Evolutionary conservation across 129 eudicot genomes (phyloP).

Genomic region (Apium graveolens): DNA sequence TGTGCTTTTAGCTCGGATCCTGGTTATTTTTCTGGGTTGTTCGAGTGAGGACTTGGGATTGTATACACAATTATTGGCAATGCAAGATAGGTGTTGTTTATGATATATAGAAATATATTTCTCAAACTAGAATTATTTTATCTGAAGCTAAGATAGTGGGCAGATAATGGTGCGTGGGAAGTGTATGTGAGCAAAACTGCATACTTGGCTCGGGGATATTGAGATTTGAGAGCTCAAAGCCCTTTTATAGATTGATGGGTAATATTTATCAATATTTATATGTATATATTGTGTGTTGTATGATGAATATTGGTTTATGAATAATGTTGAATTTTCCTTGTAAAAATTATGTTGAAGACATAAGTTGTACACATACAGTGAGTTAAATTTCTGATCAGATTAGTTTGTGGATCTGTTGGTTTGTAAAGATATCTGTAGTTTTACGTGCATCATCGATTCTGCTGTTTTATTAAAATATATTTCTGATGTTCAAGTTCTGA

Average conservation of each 20-base stretch:
- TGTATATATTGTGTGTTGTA: neutral
- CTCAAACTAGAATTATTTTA: neutral
- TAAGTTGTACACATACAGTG: neutral
- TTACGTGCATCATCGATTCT: neutral
- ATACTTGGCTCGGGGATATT: neutral
- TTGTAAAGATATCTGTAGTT: too few species aligned
- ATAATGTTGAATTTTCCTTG: neutral
- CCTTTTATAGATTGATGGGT: neutral
- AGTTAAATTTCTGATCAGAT: neutral
- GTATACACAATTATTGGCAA: neutral
- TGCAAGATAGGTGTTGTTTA: neutral
- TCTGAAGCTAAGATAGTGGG: neutral
- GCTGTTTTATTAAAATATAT: too few species aligned
- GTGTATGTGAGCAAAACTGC: neutral
- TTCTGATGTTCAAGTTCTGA: neutral
- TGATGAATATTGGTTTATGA: neutral
- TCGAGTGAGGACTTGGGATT: neutral
- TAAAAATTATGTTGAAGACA: too few species aligned
- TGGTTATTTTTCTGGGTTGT: neutral
- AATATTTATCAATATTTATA: neutral
- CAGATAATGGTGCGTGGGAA: neutral
- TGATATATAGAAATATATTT: neutral
- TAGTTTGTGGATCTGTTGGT: neutral
- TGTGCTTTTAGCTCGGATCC: neutral
- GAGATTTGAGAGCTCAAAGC: neutral